phyloP scores from a whole-genome alignment of 2,329 filamentous ascomycete genomes.

The Onygena corvina region DNA sequence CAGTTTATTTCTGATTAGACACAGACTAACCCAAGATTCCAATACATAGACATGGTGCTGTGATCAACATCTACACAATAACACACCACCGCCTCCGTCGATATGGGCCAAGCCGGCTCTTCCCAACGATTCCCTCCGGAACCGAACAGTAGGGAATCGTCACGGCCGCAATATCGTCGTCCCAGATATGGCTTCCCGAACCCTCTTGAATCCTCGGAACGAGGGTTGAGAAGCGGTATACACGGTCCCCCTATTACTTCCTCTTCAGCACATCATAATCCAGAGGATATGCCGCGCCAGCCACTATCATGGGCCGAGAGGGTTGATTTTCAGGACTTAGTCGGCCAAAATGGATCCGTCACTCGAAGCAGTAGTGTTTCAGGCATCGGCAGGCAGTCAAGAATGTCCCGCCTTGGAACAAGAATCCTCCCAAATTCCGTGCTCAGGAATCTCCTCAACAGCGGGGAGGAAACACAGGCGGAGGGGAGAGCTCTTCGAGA shows the following conservation, averaged over 20 bases:
- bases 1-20: too few relatives aligned
- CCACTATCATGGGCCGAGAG: not conserved
- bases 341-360: not conserved
- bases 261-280: not conserved
- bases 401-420: slow-evolving; percentile 39
- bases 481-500: slow-evolving; percentile 36
- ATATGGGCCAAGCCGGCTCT: slow-evolving; percentile 13
- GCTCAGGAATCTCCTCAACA: slow-evolving; percentile 33
- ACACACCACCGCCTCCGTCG: not conserved
- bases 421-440: slow-evolving; percentile 38
- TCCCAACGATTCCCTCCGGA: slow-evolving; percentile 6
- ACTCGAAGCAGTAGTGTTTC: slow-evolving; percentile 22
- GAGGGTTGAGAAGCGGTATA: not conserved
- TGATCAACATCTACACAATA: not conserved
- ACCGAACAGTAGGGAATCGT: not conserved
- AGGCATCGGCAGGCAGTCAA: slow-evolving; percentile 33
- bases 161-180: not conserved
- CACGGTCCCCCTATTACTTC: not conserved
- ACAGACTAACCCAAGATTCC: too few relatives aligned
- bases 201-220: not conserved
- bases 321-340: not conserved
- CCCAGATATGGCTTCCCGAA: not conserved
- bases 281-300: not conserved
- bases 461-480: slow-evolving; percentile 35
- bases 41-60: not conserved